Base-by-base conservation (phyloP, 2,329 filamentous ascomycete genomes). In the Drechslerella dactyloides region DNA sequence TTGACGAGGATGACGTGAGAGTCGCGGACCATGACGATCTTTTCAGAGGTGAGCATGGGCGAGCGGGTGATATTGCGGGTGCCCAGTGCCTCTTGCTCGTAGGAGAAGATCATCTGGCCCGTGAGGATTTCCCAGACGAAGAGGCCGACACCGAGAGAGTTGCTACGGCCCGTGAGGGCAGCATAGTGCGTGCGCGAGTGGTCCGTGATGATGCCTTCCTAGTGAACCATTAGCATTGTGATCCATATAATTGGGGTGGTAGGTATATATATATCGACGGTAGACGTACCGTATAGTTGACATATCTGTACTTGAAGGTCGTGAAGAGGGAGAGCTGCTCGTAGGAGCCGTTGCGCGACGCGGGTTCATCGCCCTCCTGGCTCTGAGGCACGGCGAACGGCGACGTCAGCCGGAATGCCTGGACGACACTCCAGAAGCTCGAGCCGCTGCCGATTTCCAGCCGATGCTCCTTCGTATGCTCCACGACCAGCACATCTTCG, bases 181-280 rank as follows among this genome's bases (percentile, higher is more conserved):
- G 69, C 61, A 17, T 73, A 73, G 57, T 73, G 69, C 15, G 69
- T 73, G 30, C 59, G 52, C 30, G 69, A 73, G 24, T 65, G 69
- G 42, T 73, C 69, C 21, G 61, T 66, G 48, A 66, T 56, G 46
- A 73, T 73, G 37, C 66, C 60, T 17, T 70, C 66, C 66, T 70
- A 8, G 27, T 4, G 27, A 8, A 8, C 3, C 8, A 35, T 37
- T 42, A 17, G 11, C 11, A 13, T 42, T 17, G 5, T 42, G 37
- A 15, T 2, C 15, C 13, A 6, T 42, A 42, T 13, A 42, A 17
- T 13, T 13, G 4, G 15, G 37, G 13, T 42, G 13, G 37, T 42
- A 42, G 11, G n/a, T 37, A 6, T 37, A 13, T 37, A 56, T 21
- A 56, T 42, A 8, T 48, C 2, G n/a, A 51, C 4, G 23, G n/a